Evolutionary conservation across 2,329 filamentous ascomycete species (phyloP), one percentile per base, ranked within the genome.

Genomic region (Helminthosporium solani): DNA sequence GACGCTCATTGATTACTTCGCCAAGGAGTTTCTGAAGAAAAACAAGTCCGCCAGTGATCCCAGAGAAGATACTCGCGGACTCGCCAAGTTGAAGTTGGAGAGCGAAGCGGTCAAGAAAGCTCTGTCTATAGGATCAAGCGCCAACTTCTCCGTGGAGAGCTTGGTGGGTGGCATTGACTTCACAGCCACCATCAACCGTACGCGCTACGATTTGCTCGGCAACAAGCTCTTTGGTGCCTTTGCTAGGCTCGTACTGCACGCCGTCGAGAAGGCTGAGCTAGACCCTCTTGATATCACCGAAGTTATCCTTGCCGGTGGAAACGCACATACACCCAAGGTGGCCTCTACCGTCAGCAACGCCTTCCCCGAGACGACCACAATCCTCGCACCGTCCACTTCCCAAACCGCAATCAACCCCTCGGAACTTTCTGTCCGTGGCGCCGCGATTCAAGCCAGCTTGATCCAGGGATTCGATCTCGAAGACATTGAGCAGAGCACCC

Each of bases 1-100:
- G 70, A 87, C 92, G 40, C 80, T 99, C 48, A 88, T 96, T 70
- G 92, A 99, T 70, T 86, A 96, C 78, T 96, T 97, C 61, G 88
- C 92, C 61, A 99, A 99, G 80, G 94, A 99, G 74, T 99, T 99
- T 76, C 82, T 94, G 67, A 97, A 99, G 83, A 96, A 95, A 81
- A 83, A 97, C 81, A 86, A 85, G 76, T 83, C 83, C 2, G 67
- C 53, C 2, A 63, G 58, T 47, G 94, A 97, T 72, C 94, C 94
- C 18, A 83, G 91, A 59, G 81, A 85, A 66, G 89, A 94, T 68
- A 79, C 85, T 44, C 85, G 85, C 63, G 87, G 87, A 62, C 76
- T 96, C 61, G 91, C 94, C 51, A 99, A 97, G 81, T 78, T 99
- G 57, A 92, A 90, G 73, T 80, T 90, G 38, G 94, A 97, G 77